Evolutionary conservation across 1,284 basidiomycete genomes (phyloP).

Genomic region (Melanopsichium pennsylvanicum): DNA sequence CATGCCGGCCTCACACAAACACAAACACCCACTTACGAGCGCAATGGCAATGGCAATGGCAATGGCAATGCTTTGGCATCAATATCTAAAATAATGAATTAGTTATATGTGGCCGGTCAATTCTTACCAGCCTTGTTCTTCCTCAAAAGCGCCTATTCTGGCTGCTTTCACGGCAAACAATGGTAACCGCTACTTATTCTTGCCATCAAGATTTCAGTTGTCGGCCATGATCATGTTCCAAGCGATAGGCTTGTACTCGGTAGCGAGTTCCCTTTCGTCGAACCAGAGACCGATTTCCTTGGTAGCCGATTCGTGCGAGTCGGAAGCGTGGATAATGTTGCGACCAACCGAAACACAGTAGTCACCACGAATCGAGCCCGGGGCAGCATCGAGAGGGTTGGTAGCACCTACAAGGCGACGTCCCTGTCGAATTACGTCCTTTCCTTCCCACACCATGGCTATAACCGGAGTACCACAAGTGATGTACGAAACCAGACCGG

Average conservation of each 20-base stretch:
- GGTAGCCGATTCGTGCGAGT: constrained; percentile 68
- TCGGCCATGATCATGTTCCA: constrained; percentile 58
- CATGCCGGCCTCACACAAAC: no score
- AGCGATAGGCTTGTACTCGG: constrained; percentile 67
- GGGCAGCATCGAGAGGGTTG: constrained; percentile 56
- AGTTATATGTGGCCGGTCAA: no score
- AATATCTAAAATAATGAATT: no score
- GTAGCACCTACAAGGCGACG: constrained; percentile 62
- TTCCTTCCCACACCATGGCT: constrained; percentile 63
- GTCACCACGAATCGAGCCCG: constrained; percentile 60
- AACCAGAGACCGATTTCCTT: constrained; percentile 70
- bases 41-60: no score
- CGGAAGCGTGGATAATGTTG: constrained; percentile 69
- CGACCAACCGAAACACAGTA: constrained; percentile 64
- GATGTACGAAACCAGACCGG: constrained; percentile 55
- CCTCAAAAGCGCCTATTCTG: no score
- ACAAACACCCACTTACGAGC: no score
- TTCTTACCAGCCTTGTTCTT: no score
- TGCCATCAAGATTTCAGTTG: constrained; percentile 29
- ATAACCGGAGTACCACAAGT: constrained; percentile 60
- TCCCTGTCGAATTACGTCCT: constrained; percentile 63
- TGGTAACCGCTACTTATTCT: not conserved
- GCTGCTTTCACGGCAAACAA: no score
- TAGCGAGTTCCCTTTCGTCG: constrained; percentile 66
- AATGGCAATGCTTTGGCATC: no score